A percentile compares a stretch with the other conserved stretches of the same genome.
phyloP scores from a whole-genome alignment of 352 stramenopile genomes.

The Phytopythium delawarense region DNA sequence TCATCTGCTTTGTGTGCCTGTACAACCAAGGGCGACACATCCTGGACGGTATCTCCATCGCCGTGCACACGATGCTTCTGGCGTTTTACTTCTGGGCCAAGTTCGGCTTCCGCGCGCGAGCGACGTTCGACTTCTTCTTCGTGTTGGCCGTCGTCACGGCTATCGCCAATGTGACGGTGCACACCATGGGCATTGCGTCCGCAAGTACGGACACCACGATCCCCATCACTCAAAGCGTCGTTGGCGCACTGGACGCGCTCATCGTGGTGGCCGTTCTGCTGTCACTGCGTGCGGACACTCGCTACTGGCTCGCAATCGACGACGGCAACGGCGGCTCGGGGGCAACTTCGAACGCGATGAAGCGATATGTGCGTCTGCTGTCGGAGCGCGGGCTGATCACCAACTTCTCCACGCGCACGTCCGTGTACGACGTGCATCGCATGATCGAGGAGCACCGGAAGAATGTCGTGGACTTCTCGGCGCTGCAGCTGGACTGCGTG shows the following conservation, averaged over 20 bases:
- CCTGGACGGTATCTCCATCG: slow-evolving; percentile 49
- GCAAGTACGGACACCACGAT: slow-evolving; percentile 17
- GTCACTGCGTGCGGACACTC: slow-evolving; percentile 72
- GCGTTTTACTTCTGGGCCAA: slow-evolving; percentile 80
- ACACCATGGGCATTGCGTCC: slow-evolving; percentile 40
- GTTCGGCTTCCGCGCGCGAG: slow-evolving; percentile 66
- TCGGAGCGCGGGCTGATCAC: slow-evolving; percentile 84
- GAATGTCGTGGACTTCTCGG: slow-evolving; percentile 79
- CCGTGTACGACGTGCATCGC: slow-evolving; percentile 84
- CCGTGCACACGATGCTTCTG: slow-evolving; percentile 49
- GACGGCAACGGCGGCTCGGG: slow-evolving; percentile 36
- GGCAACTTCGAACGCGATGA: slow-evolving; percentile 51
- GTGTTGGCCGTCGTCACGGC: slow-evolving; percentile 45
- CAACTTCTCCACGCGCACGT: slow-evolving; percentile 85
- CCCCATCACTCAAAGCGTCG: slow-evolving; percentile 46
- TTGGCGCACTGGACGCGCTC: slow-evolving; percentile 48
- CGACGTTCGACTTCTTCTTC: slow-evolving; percentile 86
- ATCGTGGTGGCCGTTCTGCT: slow-evolving; percentile 70
- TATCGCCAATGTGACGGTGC: slow-evolving; percentile 38
- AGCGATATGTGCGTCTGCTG: slow-evolving; percentile 66
- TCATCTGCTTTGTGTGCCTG: slow-evolving; percentile 58
- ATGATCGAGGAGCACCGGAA: slow-evolving; percentile 86
- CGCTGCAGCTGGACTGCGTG: slow-evolving; percentile 66
- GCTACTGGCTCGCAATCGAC: slow-evolving; percentile 82
- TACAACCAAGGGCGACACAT: slow-evolving; percentile 43